Conservation (phyloP, 1,284 basidiomycete genomes). For the Flammula alnicola region DNA sequence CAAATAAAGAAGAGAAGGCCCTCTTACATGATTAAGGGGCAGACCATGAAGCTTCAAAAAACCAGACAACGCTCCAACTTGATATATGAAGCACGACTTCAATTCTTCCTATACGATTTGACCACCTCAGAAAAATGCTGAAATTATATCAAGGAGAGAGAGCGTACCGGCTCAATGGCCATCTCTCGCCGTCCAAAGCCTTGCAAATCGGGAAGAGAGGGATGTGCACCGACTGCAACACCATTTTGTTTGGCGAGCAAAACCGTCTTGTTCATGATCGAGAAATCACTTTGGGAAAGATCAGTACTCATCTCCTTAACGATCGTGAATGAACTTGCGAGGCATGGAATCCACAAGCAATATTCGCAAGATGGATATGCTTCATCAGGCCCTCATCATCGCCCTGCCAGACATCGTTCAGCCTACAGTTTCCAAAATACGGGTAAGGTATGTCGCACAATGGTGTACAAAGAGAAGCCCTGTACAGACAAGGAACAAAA, state of each 20-base stretch:
- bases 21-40: constrained; percentile 49
- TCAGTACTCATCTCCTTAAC: not conserved
- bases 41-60: constrained; percentile 57
- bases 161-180: constrained; percentile 54
- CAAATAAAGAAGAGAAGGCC: not conserved
- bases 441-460: constrained; percentile 37
- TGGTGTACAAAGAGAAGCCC: constrained; percentile 58
- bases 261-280: constrained; percentile 66
- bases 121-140: not conserved
- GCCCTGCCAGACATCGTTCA: constrained; percentile 38
- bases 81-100: constrained; percentile 61
- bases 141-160: not conserved
- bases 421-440: too few species aligned
- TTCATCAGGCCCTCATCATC: constrained; percentile 66
- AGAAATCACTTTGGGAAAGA: constrained; percentile 50
- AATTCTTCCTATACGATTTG: constrained; percentile 51
- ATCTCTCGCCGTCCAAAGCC: constrained; percentile 69
- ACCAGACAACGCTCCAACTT: constrained; percentile 61
- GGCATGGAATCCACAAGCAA: constrained; percentile 70
- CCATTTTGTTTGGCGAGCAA: constrained; percentile 53
- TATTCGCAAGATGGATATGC: constrained; percentile 65
- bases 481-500: constrained; percentile 21
- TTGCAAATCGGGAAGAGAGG: constrained; percentile 64
- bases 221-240: constrained; percentile 63
- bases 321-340: constrained; percentile 45